Evolutionary conservation across 495 filamentous ascomycete genomes (phyloP).

Genomic region (Aspergillus carlsbadensis): DNA sequence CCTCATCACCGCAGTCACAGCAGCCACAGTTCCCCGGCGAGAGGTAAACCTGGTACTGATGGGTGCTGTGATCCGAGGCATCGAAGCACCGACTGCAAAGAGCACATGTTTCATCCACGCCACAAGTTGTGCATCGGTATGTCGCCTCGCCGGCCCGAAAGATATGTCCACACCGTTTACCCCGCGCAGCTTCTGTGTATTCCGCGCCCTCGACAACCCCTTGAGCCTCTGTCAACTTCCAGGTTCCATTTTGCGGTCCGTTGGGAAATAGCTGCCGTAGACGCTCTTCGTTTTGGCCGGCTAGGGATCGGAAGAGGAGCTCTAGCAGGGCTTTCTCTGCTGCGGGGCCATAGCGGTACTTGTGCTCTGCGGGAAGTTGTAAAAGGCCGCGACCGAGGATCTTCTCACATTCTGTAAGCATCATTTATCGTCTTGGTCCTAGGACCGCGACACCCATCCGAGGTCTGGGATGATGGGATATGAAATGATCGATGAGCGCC

Average conservation of each 20-base stretch:
- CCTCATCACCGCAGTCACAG: constrained; percentile 93
- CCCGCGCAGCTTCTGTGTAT: constrained; percentile 87
- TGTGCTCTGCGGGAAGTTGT: constrained; percentile 64
- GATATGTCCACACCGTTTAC: constrained; percentile 96
- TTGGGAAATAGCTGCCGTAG: constrained; percentile 77
- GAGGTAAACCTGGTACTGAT: constrained; percentile 81
- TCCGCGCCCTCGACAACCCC: constrained; percentile 92
- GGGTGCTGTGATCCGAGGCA: constrained; percentile 89
- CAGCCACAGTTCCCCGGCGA: constrained; percentile 91
- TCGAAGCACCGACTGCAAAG: constrained; percentile 92
- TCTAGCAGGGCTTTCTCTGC: constrained; percentile 69
- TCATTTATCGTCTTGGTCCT: constrained; percentile 26
- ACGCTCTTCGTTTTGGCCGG: constrained; percentile 67
- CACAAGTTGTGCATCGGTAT: constrained; percentile 91
- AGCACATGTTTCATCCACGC: constrained; percentile 81
- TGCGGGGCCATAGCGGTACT: constrained; percentile 67
- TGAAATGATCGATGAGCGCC: background rate
- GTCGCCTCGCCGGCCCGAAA: constrained; percentile 90
- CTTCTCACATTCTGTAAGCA: constrained; percentile 72
- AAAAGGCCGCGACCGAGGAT: constrained; percentile 74
- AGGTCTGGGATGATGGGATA: constrained; percentile 7
- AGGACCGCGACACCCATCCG: constrained; percentile 36
- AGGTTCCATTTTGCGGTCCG: constrained; percentile 59
- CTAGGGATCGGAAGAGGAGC: constrained; percentile 83
- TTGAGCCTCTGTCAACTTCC: constrained; percentile 81